A percentile compares a stretch with the other conserved stretches of the same genome.
phyloP scores from a whole-genome alignment of 2,329 filamentous ascomycete genomes.

The Venturia nashicola region DNA sequence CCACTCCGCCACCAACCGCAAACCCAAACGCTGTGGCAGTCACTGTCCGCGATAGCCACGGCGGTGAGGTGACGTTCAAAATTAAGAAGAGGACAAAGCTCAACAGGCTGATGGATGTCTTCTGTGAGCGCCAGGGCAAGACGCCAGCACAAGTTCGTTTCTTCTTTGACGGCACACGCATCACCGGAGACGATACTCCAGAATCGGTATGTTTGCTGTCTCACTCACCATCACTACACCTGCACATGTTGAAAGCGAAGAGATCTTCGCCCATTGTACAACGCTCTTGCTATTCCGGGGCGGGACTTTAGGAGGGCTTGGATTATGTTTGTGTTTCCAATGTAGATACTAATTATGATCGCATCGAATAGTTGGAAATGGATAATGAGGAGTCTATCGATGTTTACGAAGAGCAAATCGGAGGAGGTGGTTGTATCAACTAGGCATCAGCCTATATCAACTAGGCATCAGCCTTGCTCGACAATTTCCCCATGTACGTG shows the following conservation, averaged over 20 bases:
- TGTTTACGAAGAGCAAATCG: constrained; percentile 6
- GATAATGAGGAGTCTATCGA: neutral
- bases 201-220: constrained; percentile 11
- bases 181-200: neutral
- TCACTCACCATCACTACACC: too few relatives aligned
- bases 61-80: neutral
- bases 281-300: neutral
- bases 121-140: neutral
- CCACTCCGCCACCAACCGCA: neutral
- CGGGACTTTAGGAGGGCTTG: neutral
- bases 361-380: neutral
- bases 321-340: neutral
- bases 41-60: neutral
- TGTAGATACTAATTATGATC: neutral
- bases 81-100: neutral
- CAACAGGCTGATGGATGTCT: neutral
- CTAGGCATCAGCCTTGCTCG: neutral
- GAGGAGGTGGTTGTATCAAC: neutral
- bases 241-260: neutral
- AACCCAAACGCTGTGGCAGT: neutral
- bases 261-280: neutral
- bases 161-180: constrained; percentile 1
- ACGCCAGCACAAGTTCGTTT: neutral
- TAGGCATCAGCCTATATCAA: neutral
- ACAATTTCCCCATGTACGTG: neutral